These are phyloP conservation scores for Lipomyces yamadae DNA, from an alignment of 805 yeast genomes.

Conservation along the genomic window DNA sequence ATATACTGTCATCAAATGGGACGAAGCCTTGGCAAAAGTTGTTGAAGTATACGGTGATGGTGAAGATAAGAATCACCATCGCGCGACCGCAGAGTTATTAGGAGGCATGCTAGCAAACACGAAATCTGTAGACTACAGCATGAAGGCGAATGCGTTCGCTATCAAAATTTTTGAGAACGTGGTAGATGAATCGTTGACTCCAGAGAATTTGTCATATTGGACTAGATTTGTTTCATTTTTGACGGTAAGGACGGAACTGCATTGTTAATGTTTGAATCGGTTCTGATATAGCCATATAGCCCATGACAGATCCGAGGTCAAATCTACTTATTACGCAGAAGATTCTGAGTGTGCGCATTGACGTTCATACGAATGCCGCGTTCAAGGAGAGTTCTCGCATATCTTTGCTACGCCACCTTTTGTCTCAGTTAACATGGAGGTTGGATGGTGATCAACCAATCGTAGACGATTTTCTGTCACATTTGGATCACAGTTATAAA, in stretches of 20 bases:
- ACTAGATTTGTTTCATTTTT: slow-evolving; percentile 69
- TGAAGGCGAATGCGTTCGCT: slow-evolving; percentile 42
- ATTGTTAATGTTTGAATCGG: not conserved
- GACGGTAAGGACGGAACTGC: slow-evolving; percentile 44
- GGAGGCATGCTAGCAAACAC: slow-evolving; percentile 61
- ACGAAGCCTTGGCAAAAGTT: slow-evolving; percentile 59
- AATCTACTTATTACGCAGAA: slow-evolving; percentile 56
- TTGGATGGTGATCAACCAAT: slow-evolving; percentile 48
- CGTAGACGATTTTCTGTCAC: slow-evolving; percentile 52
- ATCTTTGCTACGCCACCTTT: slow-evolving; percentile 56
- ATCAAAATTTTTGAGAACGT: slow-evolving; percentile 48
- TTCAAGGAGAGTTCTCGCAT: slow-evolving; percentile 67
- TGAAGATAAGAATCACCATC: slow-evolving; percentile 76
- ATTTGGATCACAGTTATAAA: slow-evolving; percentile 59
- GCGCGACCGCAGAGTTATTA: slow-evolving; percentile 71
- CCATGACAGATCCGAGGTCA: slow-evolving; percentile 54
- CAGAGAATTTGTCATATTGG: slow-evolving; percentile 79
- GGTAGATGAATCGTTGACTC: slow-evolving; percentile 65
- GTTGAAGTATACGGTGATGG: slow-evolving; percentile 54
- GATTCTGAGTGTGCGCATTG: slow-evolving; percentile 55
- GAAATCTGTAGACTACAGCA: slow-evolving; percentile 23
- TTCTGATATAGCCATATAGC: slow-evolving; percentile 47
- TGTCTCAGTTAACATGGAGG: slow-evolving; percentile 60
- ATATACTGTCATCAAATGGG: slow-evolving; percentile 51
- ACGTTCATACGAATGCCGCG: slow-evolving; percentile 62